A percentile compares a stretch with the other conserved stretches of the same genome.
Conservation (phyloP, 345 rosid genomes). For the Boechera stricta region DNA sequence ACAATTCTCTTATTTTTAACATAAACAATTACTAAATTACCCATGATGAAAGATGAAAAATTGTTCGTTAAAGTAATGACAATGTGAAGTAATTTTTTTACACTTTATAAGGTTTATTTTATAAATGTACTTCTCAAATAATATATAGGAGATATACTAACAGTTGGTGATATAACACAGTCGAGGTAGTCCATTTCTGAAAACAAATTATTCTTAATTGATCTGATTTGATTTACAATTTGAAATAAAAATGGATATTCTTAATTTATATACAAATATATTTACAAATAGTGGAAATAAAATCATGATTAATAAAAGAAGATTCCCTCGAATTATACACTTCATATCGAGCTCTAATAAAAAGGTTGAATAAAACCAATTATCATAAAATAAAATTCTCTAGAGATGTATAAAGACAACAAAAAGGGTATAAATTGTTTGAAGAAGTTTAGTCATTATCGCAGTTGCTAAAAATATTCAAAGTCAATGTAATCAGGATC, state of each 20-base stretch:
- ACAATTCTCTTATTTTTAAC: too few relatives aligned
- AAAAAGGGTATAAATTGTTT: not conserved
- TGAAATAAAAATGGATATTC: not conserved
- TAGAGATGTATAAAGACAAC: conserved; percentile 11
- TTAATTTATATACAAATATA: too few relatives aligned
- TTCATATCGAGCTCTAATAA: conserved; percentile 16
- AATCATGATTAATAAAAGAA: not conserved
- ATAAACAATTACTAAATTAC: too few relatives aligned
- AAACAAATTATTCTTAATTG: too few relatives aligned
- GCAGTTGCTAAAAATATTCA: conserved; percentile 58
- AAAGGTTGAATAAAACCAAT: not conserved
- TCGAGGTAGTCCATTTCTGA: not conserved
- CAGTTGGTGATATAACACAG: not conserved
- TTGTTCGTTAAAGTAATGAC: too few relatives aligned
- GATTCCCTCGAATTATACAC: not conserved
- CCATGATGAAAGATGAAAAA: too few relatives aligned
- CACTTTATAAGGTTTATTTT: too few relatives aligned
- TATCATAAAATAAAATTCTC: not conserved
- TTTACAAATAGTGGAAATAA: not conserved
- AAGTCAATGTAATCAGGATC: conserved; percentile 61
- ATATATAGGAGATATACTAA: too few relatives aligned
- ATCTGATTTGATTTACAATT: too few relatives aligned
- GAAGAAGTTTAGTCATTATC: not conserved
- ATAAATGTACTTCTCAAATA: too few relatives aligned
- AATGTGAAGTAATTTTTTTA: too few relatives aligned